These are phyloP conservation scores for Phytophthora rubi DNA, from an alignment of 352 stramenopile species.

Conservation along the genomic window DNA sequence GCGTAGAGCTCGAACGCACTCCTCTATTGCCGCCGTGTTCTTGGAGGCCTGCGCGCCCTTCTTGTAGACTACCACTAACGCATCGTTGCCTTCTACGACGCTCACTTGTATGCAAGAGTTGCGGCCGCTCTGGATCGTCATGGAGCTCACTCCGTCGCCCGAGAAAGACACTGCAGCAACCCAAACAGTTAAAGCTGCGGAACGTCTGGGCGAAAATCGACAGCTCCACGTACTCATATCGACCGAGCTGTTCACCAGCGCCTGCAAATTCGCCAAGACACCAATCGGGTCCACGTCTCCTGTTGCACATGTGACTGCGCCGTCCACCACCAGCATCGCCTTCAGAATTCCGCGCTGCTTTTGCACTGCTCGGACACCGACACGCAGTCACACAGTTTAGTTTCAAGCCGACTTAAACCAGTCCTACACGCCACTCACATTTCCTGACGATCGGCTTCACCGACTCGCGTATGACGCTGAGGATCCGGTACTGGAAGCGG, in stretches of 20 bases:
- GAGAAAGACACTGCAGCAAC: slow-evolving; percentile 76
- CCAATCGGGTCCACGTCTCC: slow-evolving; percentile 91
- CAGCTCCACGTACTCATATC: slow-evolving; percentile 77
- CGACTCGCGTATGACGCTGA: slow-evolving; percentile 80
- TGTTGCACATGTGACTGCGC: slow-evolving; percentile 80
- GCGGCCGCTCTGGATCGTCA: slow-evolving; percentile 88
- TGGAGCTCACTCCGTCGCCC: slow-evolving; percentile 76
- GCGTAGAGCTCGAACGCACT: slow-evolving; percentile 79
- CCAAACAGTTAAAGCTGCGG: slow-evolving; percentile 8
- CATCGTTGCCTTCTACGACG: slow-evolving; percentile 77
- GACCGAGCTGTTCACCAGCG: slow-evolving; percentile 82
- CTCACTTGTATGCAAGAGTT: slow-evolving; percentile 90
- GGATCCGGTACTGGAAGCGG: slow-evolving; percentile 89
- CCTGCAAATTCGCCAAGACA: slow-evolving; percentile 90
- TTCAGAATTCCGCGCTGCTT: slow-evolving; percentile 89
- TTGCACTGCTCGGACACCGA: slow-evolving; percentile 62
- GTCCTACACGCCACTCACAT: slow-evolving; percentile 46
- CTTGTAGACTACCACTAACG: slow-evolving; percentile 89
- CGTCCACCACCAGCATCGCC: slow-evolving; percentile 89
- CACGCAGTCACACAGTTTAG: slow-evolving; percentile 11
- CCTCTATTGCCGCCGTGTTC: slow-evolving; percentile 81
- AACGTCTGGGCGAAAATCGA: no score
- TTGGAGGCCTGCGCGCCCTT: slow-evolving; percentile 69
- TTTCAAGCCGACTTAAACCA: neutral
- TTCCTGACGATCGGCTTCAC: slow-evolving; percentile 87